phyloP scores from a whole-genome alignment of 768 basidiomycete species.

The Boletus fagicola region DNA sequence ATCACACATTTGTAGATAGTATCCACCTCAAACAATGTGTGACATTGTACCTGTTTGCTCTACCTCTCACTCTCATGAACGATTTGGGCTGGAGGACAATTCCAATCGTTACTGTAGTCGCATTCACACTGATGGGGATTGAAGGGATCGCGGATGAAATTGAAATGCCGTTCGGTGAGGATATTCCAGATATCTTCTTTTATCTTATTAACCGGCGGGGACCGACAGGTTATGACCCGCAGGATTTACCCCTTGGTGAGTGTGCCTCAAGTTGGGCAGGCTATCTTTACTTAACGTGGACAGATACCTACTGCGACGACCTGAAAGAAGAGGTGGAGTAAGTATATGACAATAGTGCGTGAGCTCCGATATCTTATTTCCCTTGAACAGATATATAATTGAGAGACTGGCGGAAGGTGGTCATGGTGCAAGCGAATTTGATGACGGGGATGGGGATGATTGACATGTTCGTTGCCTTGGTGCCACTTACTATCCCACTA shows the following conservation, averaged over 20 bases:
- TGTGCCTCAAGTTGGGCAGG: neutral
- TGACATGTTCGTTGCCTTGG: slow-evolving; percentile 33
- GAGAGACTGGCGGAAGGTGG: slow-evolving; percentile 72
- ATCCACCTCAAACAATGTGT: slow-evolving; percentile 96
- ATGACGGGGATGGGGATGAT: slow-evolving; percentile 82
- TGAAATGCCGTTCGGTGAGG: slow-evolving; percentile 89
- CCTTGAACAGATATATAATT: slow-evolving; percentile 56
- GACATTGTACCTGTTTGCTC: slow-evolving; percentile 86
- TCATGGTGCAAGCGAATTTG: slow-evolving; percentile 66
- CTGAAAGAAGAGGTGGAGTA: slow-evolving; percentile 83
- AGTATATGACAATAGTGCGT: slow-evolving; percentile 29
- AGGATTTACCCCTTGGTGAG: slow-evolving; percentile 75
- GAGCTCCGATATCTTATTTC: slow-evolving; percentile 8
- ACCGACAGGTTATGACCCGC: slow-evolving; percentile 52
- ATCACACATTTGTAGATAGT: slow-evolving; percentile 50
- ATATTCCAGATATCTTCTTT: neutral
- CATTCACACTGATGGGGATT: slow-evolving; percentile 92
- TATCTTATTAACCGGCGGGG: neutral
- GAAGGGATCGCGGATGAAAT: slow-evolving; percentile 96
- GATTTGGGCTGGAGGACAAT: slow-evolving; percentile 83
- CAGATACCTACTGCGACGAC: slow-evolving; percentile 84
- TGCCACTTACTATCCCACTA: neutral
- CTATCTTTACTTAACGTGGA: neutral
- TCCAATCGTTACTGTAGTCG: slow-evolving; percentile 81
- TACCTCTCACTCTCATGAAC: slow-evolving; percentile 83